These are phyloP conservation scores for Xanthoparmelia taractica DNA, from an alignment of 495 filamentous ascomycete genomes.

Conservation along the genomic window DNA sequence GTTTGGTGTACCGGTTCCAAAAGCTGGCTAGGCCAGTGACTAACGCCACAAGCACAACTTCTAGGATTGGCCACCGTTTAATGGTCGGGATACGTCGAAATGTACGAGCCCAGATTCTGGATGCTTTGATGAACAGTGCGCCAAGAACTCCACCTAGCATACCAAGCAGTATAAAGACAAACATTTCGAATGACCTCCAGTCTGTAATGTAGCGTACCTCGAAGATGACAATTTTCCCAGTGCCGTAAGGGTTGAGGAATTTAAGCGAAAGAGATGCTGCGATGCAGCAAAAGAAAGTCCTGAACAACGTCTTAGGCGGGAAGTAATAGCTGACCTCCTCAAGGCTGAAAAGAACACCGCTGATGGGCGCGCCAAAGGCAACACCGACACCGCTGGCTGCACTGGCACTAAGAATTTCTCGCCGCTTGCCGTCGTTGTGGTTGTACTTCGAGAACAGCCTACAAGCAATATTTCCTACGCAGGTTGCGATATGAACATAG, in stretches of 20 bases:
- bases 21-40: constrained; percentile 78
- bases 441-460: constrained; percentile 90
- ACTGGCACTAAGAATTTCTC: constrained; percentile 87
- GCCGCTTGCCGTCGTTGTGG: constrained; percentile 80
- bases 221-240: constrained; percentile 92
- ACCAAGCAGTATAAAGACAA: constrained; percentile 75
- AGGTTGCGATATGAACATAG: constrained; percentile 94
- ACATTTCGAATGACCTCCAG: constrained; percentile 90
- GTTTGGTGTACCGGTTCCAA: constrained; percentile 86
- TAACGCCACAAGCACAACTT: constrained; percentile 81
- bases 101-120: constrained; percentile 74
- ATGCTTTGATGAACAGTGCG: constrained; percentile 95
- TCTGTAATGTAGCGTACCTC: constrained; percentile 87
- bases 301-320: constrained; percentile 94
- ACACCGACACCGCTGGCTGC: constrained; percentile 91
- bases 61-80: constrained; percentile 75
- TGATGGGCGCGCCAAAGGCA: constrained; percentile 88
- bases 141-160: constrained; percentile 76
- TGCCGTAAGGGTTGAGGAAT: constrained; percentile 93
- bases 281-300: constrained; percentile 98
- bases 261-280: constrained; percentile 82
- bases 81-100: constrained; percentile 77
- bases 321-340: constrained; percentile 98
- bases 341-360: constrained; percentile 86
- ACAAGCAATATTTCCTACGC: constrained; percentile 91